Conservation (phyloP, 768 basidiomycete species). For the Tylopilus sp. region DNA sequence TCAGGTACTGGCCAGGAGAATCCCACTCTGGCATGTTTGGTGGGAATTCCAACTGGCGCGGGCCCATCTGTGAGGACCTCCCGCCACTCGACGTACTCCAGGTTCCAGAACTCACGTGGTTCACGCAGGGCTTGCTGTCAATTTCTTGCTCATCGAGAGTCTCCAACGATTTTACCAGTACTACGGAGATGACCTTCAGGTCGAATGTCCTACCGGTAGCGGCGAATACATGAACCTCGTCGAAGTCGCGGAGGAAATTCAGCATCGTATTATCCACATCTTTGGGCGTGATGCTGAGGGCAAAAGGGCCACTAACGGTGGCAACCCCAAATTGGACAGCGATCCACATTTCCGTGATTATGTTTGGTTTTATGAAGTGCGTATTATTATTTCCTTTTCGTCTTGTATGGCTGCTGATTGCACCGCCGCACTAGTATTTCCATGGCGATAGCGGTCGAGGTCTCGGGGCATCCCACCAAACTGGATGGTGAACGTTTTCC, state of each 20-base stretch:
- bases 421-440: constrained; percentile 64
- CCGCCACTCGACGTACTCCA: background rate
- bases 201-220: constrained; percentile 94
- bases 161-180: constrained; percentile 98
- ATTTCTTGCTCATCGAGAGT: constrained; percentile 93
- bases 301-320: constrained; percentile 87
- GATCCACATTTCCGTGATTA: constrained; percentile 98
- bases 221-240: constrained; percentile 98
- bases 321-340: constrained; percentile 77
- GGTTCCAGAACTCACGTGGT: constrained; percentile 1
- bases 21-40: constrained; percentile 98
- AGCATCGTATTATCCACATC: constrained; percentile 98
- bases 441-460: constrained; percentile 91
- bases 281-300: constrained; percentile 92
- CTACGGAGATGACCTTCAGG: constrained; percentile 88
- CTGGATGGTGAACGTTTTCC: constrained; percentile 70
- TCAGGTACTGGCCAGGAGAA: constrained; percentile 98
- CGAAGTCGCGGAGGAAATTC: constrained; percentile 93
- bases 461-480: constrained; percentile 96
- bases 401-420: background rate
- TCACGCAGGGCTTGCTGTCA: constrained; percentile 83
- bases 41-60: constrained; percentile 97
- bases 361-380: constrained; percentile 91
- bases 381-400: constrained; percentile 10
- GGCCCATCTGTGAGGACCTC: constrained; percentile 67